phyloP scores from a whole-genome alignment of 257 asterid genomes.

The Jasminum sambac region DNA sequence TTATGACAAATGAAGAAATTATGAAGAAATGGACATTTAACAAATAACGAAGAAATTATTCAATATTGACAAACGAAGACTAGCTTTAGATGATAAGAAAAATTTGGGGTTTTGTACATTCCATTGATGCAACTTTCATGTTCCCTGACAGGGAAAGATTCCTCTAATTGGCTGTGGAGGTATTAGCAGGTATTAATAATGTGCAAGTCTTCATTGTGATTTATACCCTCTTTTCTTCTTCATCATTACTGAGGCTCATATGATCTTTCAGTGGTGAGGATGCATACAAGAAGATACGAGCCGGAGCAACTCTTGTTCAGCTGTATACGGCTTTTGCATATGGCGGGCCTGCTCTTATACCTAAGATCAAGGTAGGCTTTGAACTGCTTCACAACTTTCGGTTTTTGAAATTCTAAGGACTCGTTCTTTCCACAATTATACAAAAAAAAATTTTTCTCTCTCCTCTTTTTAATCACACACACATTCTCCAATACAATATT shows the following conservation, averaged over 20 bases:
- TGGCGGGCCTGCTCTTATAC: constrained; percentile 97
- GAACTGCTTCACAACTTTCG: background rate
- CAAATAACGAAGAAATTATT: background rate
- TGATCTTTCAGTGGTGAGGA: constrained; percentile 72
- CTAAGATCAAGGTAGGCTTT: constrained; percentile 73
- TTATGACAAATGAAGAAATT: background rate
- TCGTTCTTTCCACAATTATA: too few species aligned
- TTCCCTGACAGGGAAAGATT: constrained; percentile 64
- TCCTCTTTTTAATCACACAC: too few species aligned
- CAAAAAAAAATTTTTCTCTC: too few species aligned
- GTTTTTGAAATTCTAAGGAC: background rate
- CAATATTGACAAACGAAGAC: background rate
- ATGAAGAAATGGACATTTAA: background rate
- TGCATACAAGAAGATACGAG: constrained; percentile 90
- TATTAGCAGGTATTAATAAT: constrained; percentile 67
- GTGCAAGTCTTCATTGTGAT: constrained; percentile 8
- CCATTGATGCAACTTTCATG: constrained; percentile 6
- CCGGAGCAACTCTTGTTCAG: constrained; percentile 96
- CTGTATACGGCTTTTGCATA: constrained; percentile 93
- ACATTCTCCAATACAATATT: too few species aligned
- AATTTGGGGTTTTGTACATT: background rate
- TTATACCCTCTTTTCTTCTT: background rate
- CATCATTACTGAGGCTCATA: constrained; percentile 15
- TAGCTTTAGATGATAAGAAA: background rate
- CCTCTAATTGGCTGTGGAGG: constrained; percentile 95